Conservation (phyloP, 1,139 yeast genomes). For the Blastobotrys apis region DNA sequence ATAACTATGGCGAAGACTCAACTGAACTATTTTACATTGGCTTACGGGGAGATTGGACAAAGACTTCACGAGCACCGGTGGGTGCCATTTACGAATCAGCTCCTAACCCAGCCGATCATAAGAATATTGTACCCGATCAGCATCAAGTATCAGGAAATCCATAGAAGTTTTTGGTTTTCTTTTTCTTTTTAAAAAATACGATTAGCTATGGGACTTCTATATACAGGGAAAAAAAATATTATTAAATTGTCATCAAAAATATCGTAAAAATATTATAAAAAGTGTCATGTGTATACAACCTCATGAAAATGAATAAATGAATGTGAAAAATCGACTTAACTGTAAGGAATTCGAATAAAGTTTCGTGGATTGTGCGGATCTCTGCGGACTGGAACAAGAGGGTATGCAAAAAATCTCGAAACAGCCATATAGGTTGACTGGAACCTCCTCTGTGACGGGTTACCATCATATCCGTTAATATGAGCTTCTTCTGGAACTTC, state of each 20-base stretch:
- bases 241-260: background rate
- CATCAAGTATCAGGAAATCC: slow-evolving; percentile 6
- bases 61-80: slow-evolving; percentile 61
- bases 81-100: slow-evolving; percentile 82
- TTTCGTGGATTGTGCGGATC: too few species aligned
- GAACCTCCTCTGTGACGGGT: too few species aligned
- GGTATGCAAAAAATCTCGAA: too few species aligned
- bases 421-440: too few species aligned
- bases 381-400: too few species aligned
- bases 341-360: background rate
- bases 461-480: too few species aligned
- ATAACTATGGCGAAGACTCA: slow-evolving; percentile 62
- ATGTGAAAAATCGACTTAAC: too few species aligned
- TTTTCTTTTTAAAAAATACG: background rate
- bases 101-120: slow-evolving; percentile 89
- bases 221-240: background rate
- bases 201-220: background rate
- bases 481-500: slow-evolving; percentile 1
- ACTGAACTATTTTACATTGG: slow-evolving; percentile 68
- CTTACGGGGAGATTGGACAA: slow-evolving; percentile 70
- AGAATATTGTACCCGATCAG: slow-evolving; percentile 34
- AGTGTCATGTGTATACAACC: background rate
- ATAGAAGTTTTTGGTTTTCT: background rate
- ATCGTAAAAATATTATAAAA: background rate
- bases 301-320: background rate